Conservation (phyloP, 805 yeast species). For the Candida wancherniae region DNA sequence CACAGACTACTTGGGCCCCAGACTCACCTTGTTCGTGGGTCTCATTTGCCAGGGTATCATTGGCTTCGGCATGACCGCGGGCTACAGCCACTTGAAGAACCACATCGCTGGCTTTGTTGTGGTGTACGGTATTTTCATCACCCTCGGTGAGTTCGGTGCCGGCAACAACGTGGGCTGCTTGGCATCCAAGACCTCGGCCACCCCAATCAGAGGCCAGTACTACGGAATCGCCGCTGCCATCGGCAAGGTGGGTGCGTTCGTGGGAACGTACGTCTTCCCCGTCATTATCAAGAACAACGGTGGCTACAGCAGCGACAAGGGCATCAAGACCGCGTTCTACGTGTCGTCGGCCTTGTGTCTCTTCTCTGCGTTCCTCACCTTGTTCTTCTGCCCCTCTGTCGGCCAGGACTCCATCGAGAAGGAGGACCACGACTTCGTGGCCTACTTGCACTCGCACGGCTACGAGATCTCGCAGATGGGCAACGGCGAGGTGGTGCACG, state of each 20-base stretch:
- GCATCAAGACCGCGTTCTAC: constrained; percentile 75
- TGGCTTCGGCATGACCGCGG: constrained; percentile 81
- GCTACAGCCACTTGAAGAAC: constrained; percentile 48
- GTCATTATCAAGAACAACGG: constrained; percentile 54
- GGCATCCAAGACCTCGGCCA: constrained; percentile 81
- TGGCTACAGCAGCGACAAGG: constrained; percentile 48
- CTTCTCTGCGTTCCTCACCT: constrained; percentile 62
- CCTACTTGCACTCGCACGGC: constrained; percentile 62
- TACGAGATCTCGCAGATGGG: constrained; percentile 65
- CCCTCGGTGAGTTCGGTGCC: constrained; percentile 91
- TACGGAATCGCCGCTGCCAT: constrained; percentile 89
- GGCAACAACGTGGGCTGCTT: constrained; percentile 89
- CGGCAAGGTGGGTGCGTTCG: constrained; percentile 91
- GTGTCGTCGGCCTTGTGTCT: constrained; percentile 74
- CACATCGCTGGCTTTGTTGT: constrained; percentile 78
- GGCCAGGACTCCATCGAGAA: constrained; percentile 77
- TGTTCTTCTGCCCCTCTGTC: constrained; percentile 72
- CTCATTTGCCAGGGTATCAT: constrained; percentile 67
- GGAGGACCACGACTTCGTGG: constrained; percentile 71
- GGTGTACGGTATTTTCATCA: constrained; percentile 79
- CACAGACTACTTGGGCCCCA: constrained; percentile 90
- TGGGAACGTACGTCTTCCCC: constrained; percentile 87
- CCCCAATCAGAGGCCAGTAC: constrained; percentile 85
- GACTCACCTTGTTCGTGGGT: constrained; percentile 70
- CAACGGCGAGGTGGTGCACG: constrained; percentile 18